Evolutionary conservation across 2,329 filamentous ascomycete species (phyloP).

Genomic region (Venturia aucupariae): DNA sequence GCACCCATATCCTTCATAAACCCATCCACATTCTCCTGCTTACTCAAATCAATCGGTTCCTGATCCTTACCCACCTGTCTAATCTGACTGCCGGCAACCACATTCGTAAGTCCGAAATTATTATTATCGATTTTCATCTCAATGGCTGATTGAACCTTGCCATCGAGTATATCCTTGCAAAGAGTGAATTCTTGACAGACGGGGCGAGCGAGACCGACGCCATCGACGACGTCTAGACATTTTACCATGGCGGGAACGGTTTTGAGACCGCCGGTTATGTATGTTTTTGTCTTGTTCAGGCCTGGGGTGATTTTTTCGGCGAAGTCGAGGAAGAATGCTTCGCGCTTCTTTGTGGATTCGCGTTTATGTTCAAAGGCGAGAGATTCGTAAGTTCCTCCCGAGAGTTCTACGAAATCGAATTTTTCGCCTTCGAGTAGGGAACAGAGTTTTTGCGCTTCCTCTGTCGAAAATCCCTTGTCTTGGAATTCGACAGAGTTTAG

Average conservation of each 20-base stretch:
- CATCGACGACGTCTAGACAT: slow-evolving; percentile 46
- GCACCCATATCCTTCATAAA: slow-evolving; percentile 38
- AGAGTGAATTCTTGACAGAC: slow-evolving; percentile 43
- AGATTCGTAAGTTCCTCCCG: slow-evolving; percentile 51
- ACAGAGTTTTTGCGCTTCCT: slow-evolving; percentile 42
- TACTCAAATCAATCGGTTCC: slow-evolving; percentile 43
- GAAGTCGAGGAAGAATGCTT: slow-evolving; percentile 53
- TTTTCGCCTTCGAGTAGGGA: slow-evolving; percentile 38
- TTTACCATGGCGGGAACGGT: slow-evolving; percentile 48
- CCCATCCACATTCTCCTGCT: slow-evolving; percentile 37
- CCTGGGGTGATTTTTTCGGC: slow-evolving; percentile 43
- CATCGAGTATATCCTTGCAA: slow-evolving; percentile 36
- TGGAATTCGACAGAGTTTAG: slow-evolving; percentile 51
- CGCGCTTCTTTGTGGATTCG: slow-evolving; percentile 46
- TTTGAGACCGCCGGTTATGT: slow-evolving; percentile 51
- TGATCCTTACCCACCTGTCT: slow-evolving; percentile 44
- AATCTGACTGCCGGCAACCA: slow-evolving; percentile 43
- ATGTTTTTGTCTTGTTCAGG: slow-evolving; percentile 45
- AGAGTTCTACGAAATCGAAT: slow-evolving; percentile 51
- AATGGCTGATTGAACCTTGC: slow-evolving; percentile 40
- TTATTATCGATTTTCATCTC: slow-evolving; percentile 39
- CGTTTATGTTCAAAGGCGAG: slow-evolving; percentile 43
- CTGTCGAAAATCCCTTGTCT: slow-evolving; percentile 40
- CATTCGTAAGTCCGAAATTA: slow-evolving; percentile 42
- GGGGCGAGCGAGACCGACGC: slow-evolving; percentile 49